Evolutionary conservation across 768 basidiomycete genomes (phyloP), one percentile per base, ranked within the genome.

Genomic region (Lentinula sp.): DNA sequence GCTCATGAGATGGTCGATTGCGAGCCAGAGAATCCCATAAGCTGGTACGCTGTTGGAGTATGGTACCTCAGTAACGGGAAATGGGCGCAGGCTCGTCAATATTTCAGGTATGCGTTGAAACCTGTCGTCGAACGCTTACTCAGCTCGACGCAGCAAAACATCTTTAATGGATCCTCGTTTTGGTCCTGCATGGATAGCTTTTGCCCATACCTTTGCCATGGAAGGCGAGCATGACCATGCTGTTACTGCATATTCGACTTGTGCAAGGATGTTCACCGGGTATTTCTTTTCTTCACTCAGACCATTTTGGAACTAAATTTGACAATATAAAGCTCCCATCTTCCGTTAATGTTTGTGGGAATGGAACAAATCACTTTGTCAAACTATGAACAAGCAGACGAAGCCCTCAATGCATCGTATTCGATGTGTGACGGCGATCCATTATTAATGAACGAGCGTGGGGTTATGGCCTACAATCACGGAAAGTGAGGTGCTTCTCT

Each of bases 221-320:
- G 97, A 99, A 71, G 95, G 95, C 15, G 97, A 99, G 71, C 97
- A 98, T 75, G 96, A 98, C 66, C 95, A 98, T 68, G 96, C 97
- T 2, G 93, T 98, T 49, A 98, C 94, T 0, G 96, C 97, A 1
- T 99, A 99, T 73, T 98, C 96, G 23, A 98, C 97, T 0, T 95
- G 93, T 61, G 92, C 94, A 4, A 79, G 96, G 39, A 88, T 98
- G 79, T 98, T 98, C 70, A 91, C 89, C 62, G 97, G 96, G 92
- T 95, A 69, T 56, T 82, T 66, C 10, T 37, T 55, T 48, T n/a
- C 42, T 43, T 11, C 28, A 32, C 35, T 50, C 4, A 2, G 31
- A 8, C 15, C 10, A 23, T 34, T 9, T 58, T 7, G 21, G 9
- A 4, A 11, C n/a, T 6, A 28, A 28, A 3, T 28, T 39, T 45